A percentile compares a stretch with the other conserved stretches of the same genome.
phyloP scores from a whole-genome alignment of 1,139 yeast genomes.

The Eremothecium cymbalariae region DNA sequence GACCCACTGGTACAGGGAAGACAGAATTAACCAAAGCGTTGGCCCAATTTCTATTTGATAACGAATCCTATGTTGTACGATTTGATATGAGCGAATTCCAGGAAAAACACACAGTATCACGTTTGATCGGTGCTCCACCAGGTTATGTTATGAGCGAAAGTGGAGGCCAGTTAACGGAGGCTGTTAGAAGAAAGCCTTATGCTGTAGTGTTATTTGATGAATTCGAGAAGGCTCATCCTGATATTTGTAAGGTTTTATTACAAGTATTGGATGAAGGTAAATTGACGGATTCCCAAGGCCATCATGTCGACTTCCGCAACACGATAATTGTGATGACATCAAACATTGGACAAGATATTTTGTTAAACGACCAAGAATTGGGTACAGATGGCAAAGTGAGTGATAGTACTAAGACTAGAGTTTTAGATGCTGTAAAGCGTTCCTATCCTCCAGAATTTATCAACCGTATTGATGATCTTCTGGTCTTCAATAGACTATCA shows the following conservation, averaged over 20 bases:
- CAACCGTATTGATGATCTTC: constrained; percentile 83
- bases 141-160: constrained; percentile 93
- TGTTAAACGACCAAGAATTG: constrained; percentile 55
- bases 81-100: constrained; percentile 98
- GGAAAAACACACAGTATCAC: constrained; percentile 82
- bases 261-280: constrained; percentile 95
- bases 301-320: constrained; percentile 85
- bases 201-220: constrained; percentile 90
- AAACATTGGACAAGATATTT: constrained; percentile 86
- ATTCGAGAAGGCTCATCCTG: constrained; percentile 94
- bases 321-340: constrained; percentile 97
- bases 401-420: constrained; percentile 43
- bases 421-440: constrained; percentile 57
- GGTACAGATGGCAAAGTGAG: constrained; percentile 43
- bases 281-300: constrained; percentile 90
- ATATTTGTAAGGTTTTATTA: constrained; percentile 74
- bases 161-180: constrained; percentile 93
- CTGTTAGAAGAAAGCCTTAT: constrained; percentile 90
- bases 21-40: constrained; percentile 88
- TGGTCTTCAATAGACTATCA: constrained; percentile 83
- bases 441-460: constrained; percentile 90
- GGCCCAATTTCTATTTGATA: constrained; percentile 86
- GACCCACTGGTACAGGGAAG: constrained; percentile 98
- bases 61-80: constrained; percentile 74
- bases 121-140: constrained; percentile 95